These are phyloP conservation scores for Candida morakotiae DNA, from an alignment of 805 yeast genomes.

Conservation along the genomic window DNA sequence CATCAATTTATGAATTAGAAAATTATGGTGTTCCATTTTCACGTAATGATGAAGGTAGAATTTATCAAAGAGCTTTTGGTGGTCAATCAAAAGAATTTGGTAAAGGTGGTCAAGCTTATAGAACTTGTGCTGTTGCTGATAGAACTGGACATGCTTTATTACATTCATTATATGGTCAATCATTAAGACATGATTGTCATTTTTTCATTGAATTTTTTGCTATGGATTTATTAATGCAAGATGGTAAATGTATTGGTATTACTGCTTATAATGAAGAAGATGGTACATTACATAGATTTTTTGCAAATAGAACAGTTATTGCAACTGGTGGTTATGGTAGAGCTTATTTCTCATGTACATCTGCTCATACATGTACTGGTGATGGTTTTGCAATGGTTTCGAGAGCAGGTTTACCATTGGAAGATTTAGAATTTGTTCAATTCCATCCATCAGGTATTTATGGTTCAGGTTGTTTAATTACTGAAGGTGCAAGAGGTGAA, in stretches of 20 bases:
- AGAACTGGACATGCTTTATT: slow-evolving; percentile 97
- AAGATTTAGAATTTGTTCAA: slow-evolving; percentile 96
- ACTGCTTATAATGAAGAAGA: slow-evolving; percentile 98
- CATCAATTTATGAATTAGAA: slow-evolving; percentile 93
- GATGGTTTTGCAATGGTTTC: slow-evolving; percentile 98
- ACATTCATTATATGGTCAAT: slow-evolving; percentile 96
- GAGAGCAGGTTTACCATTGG: slow-evolving; percentile 96
- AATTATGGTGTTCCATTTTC: slow-evolving; percentile 99
- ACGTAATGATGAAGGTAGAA: slow-evolving; percentile 93
- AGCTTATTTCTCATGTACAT: slow-evolving; percentile 98
- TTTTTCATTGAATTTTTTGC: slow-evolving; percentile 98
- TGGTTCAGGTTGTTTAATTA: slow-evolving; percentile 97
- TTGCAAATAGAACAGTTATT: slow-evolving; percentile 92
- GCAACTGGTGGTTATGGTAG: slow-evolving; percentile 99
- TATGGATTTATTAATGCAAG: slow-evolving; percentile 87
- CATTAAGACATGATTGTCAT: slow-evolving; percentile 94
- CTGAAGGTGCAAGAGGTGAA: slow-evolving; percentile 99
- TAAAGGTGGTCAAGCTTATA: slow-evolving; percentile 98
- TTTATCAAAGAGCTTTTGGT: slow-evolving; percentile 98
- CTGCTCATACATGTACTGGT: slow-evolving; percentile 99
- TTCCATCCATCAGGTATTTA: slow-evolving; percentile 99
- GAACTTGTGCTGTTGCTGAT: slow-evolving; percentile 99
- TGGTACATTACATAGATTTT: slow-evolving; percentile 97
- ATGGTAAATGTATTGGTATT: slow-evolving; percentile 95
- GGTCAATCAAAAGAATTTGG: slow-evolving; percentile 96